Base-by-base conservation (phyloP, 208 protist species). In the Crithidia sp. region DNA sequence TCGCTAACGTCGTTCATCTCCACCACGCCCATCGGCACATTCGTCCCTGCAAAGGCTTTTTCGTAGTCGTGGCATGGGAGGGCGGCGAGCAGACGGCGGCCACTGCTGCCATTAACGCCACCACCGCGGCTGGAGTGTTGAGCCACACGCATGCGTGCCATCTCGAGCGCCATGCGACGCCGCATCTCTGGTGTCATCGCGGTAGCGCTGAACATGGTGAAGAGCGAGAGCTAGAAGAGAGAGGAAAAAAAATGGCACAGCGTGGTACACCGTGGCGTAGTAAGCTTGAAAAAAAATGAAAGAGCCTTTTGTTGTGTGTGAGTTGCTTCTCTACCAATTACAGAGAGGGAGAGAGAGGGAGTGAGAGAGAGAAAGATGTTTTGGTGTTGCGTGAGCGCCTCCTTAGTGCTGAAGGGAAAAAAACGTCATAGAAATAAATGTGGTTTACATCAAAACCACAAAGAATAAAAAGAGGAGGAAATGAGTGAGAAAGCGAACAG, bases 41-140 rank as follows among this genome's bases (percentile, higher is more conserved):
- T 0, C 59, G 52, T n/a, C 10, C 52, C 37, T n/a, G 59, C 59
- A n/a, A 64, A 64, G n/a, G 59, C 59, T n/a, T 52, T 64, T n/a
- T 36, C 59, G 59, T 49, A 53, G 59, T 53, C 43, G 59, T 64
- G 40, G 59, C 59, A 64, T 2, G 43, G 59, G 12, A 64, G 59
- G 13, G 59, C 43, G 41, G 5, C 6, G 0, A 41, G 43, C 4
- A 41, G 59, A 6, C 17, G 59, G 12, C 59, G 43, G 28, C 28
- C 28, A 28, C 28, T 9, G 57, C 10, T 10, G 1, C 28, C 28
- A 28, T 1, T 28, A 28, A n/a, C n/a, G n/a, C 28, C 17, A 19
- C 16, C 5, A 36, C 57, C 5, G 0, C 8, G 9, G 41, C 0
- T 36, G 5, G 59, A 28, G 59, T 52, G 44, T 2, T 14, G 59